These are phyloP conservation scores for Nitzschia sp. DNA, from an alignment of 108 stramenopile genomes.

Conservation along the genomic window DNA sequence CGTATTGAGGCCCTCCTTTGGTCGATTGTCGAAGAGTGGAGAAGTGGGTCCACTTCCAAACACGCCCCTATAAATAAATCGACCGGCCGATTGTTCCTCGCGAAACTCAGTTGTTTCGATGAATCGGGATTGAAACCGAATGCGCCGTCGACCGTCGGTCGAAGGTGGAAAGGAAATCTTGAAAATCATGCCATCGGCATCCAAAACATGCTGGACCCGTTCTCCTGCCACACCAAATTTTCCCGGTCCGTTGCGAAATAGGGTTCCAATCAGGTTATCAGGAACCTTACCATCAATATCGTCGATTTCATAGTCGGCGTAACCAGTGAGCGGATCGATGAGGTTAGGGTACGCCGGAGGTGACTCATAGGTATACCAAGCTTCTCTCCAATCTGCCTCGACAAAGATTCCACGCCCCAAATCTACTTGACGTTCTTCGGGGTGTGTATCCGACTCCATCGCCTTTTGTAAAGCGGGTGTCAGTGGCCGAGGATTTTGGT, in stretches of 20 bases:
- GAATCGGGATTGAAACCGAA: conserved; percentile 52
- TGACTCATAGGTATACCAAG: conserved; percentile 54
- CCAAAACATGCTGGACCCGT: conserved; percentile 54
- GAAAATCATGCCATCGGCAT: conserved; percentile 57
- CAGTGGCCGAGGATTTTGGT: conserved; percentile 11
- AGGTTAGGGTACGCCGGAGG: conserved; percentile 29
- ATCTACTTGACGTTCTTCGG: conserved; percentile 39
- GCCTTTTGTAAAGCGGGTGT: conserved; percentile 24
- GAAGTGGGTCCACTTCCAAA: conserved; percentile 50
- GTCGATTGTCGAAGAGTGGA: conserved; percentile 18
- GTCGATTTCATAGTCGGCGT: conserved; percentile 51
- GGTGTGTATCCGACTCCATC: conserved; percentile 34
- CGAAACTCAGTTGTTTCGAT: conserved; percentile 49
- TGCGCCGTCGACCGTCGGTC: conserved; percentile 8
- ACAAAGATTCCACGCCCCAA: conserved; percentile 48
- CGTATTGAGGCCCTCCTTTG: conserved; percentile 41
- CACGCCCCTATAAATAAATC: conserved; percentile 46
- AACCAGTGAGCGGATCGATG: conserved; percentile 51
- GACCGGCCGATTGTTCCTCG: conserved; percentile 33
- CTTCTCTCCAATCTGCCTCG: conserved; percentile 50
- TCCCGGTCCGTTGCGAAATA: conserved; percentile 69
- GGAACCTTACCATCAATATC: conserved; percentile 53
- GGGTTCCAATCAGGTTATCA: conserved; percentile 48
- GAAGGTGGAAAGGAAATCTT: conserved; percentile 37
- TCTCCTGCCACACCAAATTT: conserved; percentile 55